These are phyloP conservation scores for Aureoboletus auriporus DNA, from an alignment of 768 basidiomycete species.

Conservation along the genomic window DNA sequence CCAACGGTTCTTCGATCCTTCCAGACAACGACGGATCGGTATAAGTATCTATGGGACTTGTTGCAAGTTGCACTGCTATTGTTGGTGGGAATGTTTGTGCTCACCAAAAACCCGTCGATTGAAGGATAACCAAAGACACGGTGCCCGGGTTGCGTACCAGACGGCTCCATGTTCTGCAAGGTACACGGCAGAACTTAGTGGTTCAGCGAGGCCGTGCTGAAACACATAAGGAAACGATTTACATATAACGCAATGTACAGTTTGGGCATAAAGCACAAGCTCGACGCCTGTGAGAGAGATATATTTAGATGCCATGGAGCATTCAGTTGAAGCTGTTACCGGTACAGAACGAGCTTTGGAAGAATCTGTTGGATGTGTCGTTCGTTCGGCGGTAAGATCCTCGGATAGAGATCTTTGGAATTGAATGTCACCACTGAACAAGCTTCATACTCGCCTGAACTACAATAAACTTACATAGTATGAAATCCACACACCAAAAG, in stretches of 20 bases:
- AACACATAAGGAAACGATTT: conserved; percentile 7
- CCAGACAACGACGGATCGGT: conserved; percentile 34
- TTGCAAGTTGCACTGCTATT: neutral
- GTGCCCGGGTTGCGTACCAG: conserved; percentile 27
- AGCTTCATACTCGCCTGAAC: no score
- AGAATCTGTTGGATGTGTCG: neutral
- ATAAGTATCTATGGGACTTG: conserved; percentile 20
- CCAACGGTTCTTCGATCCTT: conserved; percentile 1
- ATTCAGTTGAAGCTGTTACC: conserved; percentile 13
- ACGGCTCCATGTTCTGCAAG: conserved; percentile 18
- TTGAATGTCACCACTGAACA: no score
- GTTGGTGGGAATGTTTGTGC: neutral
- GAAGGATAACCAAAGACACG: conserved; percentile 22
- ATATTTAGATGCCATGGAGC: conserved; percentile 5
- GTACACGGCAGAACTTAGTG: conserved; percentile 32
- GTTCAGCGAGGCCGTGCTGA: conserved; percentile 18
- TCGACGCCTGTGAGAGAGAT: conserved; percentile 7
- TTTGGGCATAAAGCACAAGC: conserved; percentile 10
- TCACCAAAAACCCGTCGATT: conserved; percentile 32
- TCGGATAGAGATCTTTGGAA: no score
- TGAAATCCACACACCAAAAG: no score
- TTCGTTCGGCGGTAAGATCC: no score
- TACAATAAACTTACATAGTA: no score
- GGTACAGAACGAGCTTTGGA: conserved; percentile 15
- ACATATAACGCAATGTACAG: neutral